Evolutionary conservation across 164 flowering plant genomes (phyloP).

Genomic region (Santalum album): DNA sequence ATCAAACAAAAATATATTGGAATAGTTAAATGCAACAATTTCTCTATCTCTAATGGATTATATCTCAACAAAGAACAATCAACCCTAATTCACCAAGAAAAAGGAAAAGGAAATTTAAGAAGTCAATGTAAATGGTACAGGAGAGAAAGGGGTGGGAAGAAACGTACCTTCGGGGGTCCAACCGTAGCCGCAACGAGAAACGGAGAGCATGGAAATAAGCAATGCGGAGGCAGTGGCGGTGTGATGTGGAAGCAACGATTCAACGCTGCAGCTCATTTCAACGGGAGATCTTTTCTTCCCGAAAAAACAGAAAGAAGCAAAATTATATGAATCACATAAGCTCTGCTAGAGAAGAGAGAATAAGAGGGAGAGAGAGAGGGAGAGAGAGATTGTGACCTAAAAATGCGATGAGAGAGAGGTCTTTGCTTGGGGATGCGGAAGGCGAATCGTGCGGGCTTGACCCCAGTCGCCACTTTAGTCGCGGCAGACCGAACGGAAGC

Average conservation of each 20-base stretch:
- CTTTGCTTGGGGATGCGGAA: slow-evolving; percentile 20
- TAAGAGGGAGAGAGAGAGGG: neutral
- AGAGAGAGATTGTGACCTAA: slow-evolving; percentile 30
- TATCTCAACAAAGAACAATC: neutral
- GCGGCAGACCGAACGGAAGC: slow-evolving; percentile 30
- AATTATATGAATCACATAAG: neutral
- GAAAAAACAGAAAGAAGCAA: neutral
- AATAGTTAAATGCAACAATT: no score
- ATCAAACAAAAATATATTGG: no score
- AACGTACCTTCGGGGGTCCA: slow-evolving; percentile 69
- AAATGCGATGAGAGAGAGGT: slow-evolving; percentile 37
- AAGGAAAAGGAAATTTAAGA: no score
- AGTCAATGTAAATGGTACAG: no score
- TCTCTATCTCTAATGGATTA: no score
- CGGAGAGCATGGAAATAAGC: slow-evolving; percentile 82
- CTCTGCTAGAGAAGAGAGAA: no score
- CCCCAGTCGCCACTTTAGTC: slow-evolving; percentile 21
- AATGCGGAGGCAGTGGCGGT: slow-evolving; percentile 80
- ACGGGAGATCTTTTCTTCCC: slow-evolving; percentile 48
- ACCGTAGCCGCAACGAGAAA: slow-evolving; percentile 40
- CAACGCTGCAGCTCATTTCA: slow-evolving; percentile 59
- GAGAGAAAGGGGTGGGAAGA: neutral
- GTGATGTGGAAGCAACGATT: slow-evolving; percentile 73
- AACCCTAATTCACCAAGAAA: neutral
- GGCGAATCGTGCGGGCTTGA: slow-evolving; percentile 1